Percentiles rank a stretch among this genome's conserved stretches.
Evolutionary conservation across 2,329 filamentous ascomycete genomes (phyloP).

Genomic region (Rhinocladiella similis): DNA sequence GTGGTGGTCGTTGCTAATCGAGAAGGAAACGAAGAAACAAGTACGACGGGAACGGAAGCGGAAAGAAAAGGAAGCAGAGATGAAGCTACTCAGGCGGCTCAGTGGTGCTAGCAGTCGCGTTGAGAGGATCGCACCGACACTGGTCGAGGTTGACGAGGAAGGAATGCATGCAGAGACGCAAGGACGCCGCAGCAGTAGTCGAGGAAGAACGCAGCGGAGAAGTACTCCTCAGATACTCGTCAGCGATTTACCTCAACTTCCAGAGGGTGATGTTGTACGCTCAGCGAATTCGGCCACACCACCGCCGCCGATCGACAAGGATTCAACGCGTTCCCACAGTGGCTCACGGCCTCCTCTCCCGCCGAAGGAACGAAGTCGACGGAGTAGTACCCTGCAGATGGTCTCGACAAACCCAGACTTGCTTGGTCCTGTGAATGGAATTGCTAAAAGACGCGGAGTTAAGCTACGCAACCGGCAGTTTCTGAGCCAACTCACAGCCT

Average conservation of each 20-base stretch:
- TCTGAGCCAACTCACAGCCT: constrained; percentile 64
- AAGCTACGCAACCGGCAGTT: constrained; percentile 27
- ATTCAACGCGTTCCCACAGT: constrained; percentile 71
- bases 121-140: constrained; percentile 73
- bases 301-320: constrained; percentile 76
- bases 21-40: constrained; percentile 91
- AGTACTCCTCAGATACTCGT: constrained; percentile 64
- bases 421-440: constrained; percentile 54
- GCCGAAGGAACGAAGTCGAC: constrained; percentile 80
- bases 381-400: constrained; percentile 83
- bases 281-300: constrained; percentile 45
- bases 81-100: constrained; percentile 74
- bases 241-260: constrained; percentile 74
- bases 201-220: constrained; percentile 76
- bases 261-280: constrained; percentile 57
- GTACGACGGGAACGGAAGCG: constrained; percentile 76
- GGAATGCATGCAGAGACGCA: constrained; percentile 54
- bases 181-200: constrained; percentile 43
- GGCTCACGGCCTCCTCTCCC: constrained; percentile 79
- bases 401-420: constrained; percentile 70
- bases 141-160: constrained; percentile 79
- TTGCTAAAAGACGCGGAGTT: constrained; percentile 43
- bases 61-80: constrained; percentile 79
- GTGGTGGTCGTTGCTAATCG: constrained; percentile 93
- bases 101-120: constrained; percentile 88